Evolutionary conservation across 2,329 filamentous ascomycete species (phyloP), one percentile per base, ranked within the genome.

Genomic region (Massarina eburnea): DNA sequence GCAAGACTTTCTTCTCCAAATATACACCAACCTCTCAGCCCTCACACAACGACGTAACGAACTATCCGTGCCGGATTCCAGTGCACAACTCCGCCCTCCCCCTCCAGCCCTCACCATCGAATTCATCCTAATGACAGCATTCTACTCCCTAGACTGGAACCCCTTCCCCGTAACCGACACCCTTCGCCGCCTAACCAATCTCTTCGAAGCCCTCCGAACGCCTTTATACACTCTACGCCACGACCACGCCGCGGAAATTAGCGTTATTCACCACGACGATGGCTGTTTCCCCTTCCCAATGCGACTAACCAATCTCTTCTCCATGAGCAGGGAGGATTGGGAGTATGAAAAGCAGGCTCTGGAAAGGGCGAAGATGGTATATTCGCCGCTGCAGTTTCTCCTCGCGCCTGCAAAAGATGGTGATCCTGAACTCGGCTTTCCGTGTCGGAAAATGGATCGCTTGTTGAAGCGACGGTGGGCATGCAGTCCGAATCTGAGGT

Each of bases 191-290:
- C 49, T 52, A 24, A 21, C 46, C 27, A 61, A 61, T 15, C 29
- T 59, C 4, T 21, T 61, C 2, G 48, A 62, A 36, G 43, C 51
- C 14, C 41, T 57, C 9, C 51, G 59, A 2, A 47, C 46, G 15
- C 46, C 41, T 17, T 19, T 62, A 6, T 62, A 60, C 41, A 50
- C 30, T 6, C 33, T 56, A n/a, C 53, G 52, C 36, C 47, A 60
- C 19, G 55, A 59, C 22, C 33, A 48, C 5, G 19, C 48, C 24
- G 44, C 49, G 8, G 39, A 33, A 7, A 46, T 64, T 22, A 52
- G 36, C 19, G 36, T 64, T 14, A 51, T 45, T 6, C 57, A 58
- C 33, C 48, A 60, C 32, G 59, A 64, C 17, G 52, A 57, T 0
- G 7, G 8, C 1, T 24, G 47, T 3, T 40, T 33, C 35, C 35